phyloP scores from a whole-genome alignment of 345 rosid species.

The Dipteronia sinensis region DNA sequence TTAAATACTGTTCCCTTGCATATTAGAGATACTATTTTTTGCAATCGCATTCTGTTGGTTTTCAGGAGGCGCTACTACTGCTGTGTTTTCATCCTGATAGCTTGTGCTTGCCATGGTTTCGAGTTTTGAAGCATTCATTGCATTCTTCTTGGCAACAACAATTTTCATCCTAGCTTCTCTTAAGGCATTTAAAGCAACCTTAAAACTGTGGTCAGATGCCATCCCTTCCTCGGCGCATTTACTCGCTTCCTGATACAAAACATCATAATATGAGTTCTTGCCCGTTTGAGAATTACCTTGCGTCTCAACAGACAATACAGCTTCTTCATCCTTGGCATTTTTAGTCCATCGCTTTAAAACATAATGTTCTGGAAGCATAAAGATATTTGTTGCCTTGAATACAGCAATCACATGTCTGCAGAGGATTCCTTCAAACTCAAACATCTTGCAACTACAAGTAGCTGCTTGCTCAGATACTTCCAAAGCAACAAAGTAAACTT shows the following conservation, averaged over 20 bases:
- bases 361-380: conserved; percentile 33
- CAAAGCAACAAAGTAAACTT: conserved; percentile 17
- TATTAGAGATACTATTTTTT: conserved; percentile 11
- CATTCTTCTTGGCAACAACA: conserved; percentile 29
- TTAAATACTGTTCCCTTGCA: background rate
- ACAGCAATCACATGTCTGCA: conserved; percentile 36
- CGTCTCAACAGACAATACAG: conserved; percentile 16
- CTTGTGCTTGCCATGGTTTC: conserved; percentile 22
- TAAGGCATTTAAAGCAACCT: conserved; percentile 29
- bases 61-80: background rate
- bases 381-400: conserved; percentile 27
- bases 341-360: conserved; percentile 34
- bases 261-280: conserved; percentile 27
- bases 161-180: conserved; percentile 37
- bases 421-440: conserved; percentile 36
- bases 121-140: conserved; percentile 20
- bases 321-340: conserved; percentile 28
- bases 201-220: conserved; percentile 33
- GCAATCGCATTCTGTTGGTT: conserved; percentile 16
- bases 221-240: conserved; percentile 36
- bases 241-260: conserved; percentile 35
- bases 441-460: conserved; percentile 36
- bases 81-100: conserved; percentile 21
- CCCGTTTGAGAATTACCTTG: conserved; percentile 18
- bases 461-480: conserved; percentile 26